These are phyloP conservation scores for Stagonosporopsis cucurbitacearum DNA, from an alignment of 2,329 filamentous ascomycete species.

Conservation along the genomic window DNA sequence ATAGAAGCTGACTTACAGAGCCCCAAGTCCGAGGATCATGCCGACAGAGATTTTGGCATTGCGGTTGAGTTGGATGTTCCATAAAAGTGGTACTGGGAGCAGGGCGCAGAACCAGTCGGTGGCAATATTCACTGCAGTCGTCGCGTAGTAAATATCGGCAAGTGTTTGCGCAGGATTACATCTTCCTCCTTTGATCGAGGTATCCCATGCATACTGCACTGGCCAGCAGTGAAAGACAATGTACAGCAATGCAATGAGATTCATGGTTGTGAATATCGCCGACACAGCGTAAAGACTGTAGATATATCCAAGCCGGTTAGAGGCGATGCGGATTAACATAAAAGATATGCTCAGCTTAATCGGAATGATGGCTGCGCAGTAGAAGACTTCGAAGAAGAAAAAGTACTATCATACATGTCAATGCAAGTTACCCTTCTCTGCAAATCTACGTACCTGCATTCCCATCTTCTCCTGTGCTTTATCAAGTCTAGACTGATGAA, in stretches of 20 bases:
- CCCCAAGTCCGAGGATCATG: conserved; percentile 29
- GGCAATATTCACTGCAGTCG: conserved; percentile 46
- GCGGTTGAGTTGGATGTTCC: conserved; percentile 35
- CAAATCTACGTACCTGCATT: conserved; percentile 25
- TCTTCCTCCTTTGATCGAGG: conserved; percentile 32
- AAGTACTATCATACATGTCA: conserved; percentile 36
- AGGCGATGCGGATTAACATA: conserved; percentile 46
- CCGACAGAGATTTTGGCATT: conserved; percentile 36
- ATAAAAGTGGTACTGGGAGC: conserved; percentile 34
- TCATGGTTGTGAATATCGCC: conserved; percentile 40
- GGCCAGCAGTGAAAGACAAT: conserved; percentile 48
- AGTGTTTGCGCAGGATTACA: conserved; percentile 36
- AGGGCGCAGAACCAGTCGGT: conserved; percentile 49
- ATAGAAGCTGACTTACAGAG: conserved; percentile 24
- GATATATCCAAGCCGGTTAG: conserved; percentile 33
- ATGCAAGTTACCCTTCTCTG: not conserved
- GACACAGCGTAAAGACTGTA: conserved; percentile 39
- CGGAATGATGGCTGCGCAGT: conserved; percentile 45
- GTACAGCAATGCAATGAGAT: conserved; percentile 42
- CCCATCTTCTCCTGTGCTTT: not conserved
- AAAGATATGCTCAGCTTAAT: conserved; percentile 49
- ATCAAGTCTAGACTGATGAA: conserved; percentile 22
- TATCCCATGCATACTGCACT: conserved; percentile 35
- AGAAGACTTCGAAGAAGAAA: conserved; percentile 49
- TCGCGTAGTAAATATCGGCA: conserved; percentile 45